A percentile compares a stretch with the other conserved stretches of the same genome.
phyloP scores from a whole-genome alignment of 495 filamentous ascomycete genomes.

The Trichoderma parareesei region DNA sequence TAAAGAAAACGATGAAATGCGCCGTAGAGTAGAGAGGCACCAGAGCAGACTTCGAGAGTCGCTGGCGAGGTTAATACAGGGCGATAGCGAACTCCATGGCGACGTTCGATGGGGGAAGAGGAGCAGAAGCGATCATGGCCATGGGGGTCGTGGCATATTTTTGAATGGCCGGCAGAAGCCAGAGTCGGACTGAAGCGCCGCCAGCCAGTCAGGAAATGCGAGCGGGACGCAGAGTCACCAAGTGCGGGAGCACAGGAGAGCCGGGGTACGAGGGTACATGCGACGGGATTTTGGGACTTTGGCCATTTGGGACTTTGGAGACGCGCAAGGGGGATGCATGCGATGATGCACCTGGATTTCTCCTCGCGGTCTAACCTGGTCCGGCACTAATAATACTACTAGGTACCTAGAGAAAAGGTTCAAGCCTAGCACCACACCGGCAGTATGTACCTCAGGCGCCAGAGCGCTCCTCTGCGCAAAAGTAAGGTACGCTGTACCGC shows the following conservation, averaged over 20 bases:
- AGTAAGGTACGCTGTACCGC: too few relatives aligned
- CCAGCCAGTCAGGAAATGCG: not conserved
- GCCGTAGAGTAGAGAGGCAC: slow-evolving; percentile 13
- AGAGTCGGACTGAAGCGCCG: not conserved
- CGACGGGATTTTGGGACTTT: too few relatives aligned
- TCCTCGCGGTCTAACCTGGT: not conserved
- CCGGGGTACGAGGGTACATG: not conserved
- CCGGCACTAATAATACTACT: not conserved
- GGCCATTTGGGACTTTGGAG: too few relatives aligned
- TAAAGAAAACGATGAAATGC: slow-evolving; percentile 1
- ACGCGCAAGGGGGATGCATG: too few relatives aligned
- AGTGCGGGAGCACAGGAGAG: not conserved
- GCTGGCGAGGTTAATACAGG: slow-evolving; percentile 7
- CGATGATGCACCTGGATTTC: too few relatives aligned
- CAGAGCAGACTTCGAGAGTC: slow-evolving; percentile 12
- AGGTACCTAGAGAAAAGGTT: not conserved
- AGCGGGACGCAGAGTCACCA: not conserved
- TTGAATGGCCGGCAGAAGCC: not conserved
- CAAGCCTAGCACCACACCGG: not conserved
- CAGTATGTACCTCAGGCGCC: not conserved
- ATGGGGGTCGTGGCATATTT: slow-evolving; percentile 9
- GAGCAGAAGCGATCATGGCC: not conserved
- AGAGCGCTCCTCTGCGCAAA: too few relatives aligned
- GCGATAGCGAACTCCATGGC: slow-evolving; percentile 6
- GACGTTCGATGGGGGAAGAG: not conserved